phyloP scores from a whole-genome alignment of 2,329 filamentous ascomycete species.

The Chrysoporthe austroafricana region DNA sequence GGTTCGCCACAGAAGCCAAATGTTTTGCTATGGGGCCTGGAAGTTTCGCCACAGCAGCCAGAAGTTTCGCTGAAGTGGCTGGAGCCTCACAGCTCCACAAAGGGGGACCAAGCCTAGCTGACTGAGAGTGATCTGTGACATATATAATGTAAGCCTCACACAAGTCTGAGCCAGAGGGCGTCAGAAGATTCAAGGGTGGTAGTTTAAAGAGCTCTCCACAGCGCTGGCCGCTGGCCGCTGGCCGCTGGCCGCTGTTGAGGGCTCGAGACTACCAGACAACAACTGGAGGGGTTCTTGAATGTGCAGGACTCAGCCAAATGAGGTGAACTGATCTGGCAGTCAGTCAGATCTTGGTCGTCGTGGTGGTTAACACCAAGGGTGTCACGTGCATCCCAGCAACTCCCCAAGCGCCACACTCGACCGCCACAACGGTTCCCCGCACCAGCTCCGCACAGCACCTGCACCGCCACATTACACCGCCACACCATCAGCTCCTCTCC shows the following conservation, averaged over 20 bases:
- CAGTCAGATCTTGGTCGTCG: background rate
- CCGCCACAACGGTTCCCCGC: background rate
- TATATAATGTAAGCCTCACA: background rate
- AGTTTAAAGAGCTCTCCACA: background rate
- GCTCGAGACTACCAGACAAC: background rate
- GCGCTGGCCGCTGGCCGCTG: background rate
- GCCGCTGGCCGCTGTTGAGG: background rate
- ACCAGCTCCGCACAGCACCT: too few relatives aligned
- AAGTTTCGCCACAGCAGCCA: background rate
- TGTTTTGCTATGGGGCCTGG: background rate
- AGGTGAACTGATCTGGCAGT: background rate
- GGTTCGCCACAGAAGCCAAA: background rate
- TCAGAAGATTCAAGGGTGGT: background rate
- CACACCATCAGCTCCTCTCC: background rate
- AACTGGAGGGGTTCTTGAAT: background rate
- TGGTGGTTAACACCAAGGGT: background rate
- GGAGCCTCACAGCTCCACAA: background rate
- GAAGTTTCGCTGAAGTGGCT: background rate
- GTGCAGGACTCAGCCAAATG: background rate
- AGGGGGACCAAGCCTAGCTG: background rate
- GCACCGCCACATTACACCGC: background rate
- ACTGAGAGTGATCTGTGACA: too few relatives aligned
- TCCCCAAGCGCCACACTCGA: background rate
- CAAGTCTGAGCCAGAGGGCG: background rate
- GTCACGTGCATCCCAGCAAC: background rate